Percentiles rank a stretch among this genome's conserved stretches.
These are phyloP conservation scores for Withania somnifera DNA, from an alignment of 305 asterid genomes.

Conservation along the genomic window DNA sequence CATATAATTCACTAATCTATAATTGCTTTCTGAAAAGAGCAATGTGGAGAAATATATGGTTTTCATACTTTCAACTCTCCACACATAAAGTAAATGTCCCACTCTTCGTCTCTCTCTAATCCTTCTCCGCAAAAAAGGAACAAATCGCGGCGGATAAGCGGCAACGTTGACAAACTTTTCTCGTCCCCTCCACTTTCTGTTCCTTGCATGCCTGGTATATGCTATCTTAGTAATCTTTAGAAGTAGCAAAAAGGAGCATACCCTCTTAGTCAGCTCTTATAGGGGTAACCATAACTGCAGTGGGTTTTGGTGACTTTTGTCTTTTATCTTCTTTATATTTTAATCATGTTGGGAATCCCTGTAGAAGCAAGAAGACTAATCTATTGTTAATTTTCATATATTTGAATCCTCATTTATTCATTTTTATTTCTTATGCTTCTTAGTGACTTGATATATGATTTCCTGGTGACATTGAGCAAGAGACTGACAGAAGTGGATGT, in stretches of 20 bases:
- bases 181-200: background rate
- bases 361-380: background rate
- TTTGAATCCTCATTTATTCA: background rate
- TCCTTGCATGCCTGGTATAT: background rate
- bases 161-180: background rate
- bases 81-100: background rate
- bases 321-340: background rate
- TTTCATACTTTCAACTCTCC: background rate
- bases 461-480: slow-evolving; percentile 76
- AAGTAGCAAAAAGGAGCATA: background rate
- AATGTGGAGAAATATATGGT: background rate
- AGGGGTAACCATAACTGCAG: background rate
- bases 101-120: background rate
- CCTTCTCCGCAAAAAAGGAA: background rate
- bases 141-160: background rate
- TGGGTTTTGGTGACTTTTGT: background rate
- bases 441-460: slow-evolving; percentile 90
- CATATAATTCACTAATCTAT: background rate
- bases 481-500: slow-evolving; percentile 91
- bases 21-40: background rate
- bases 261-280: background rate
- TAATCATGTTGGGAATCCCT: background rate
- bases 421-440: slow-evolving; percentile 10
- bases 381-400: background rate
- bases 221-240: background rate